Conservation (phyloP, 768 basidiomycete genomes). For the Phaffia australis region DNA sequence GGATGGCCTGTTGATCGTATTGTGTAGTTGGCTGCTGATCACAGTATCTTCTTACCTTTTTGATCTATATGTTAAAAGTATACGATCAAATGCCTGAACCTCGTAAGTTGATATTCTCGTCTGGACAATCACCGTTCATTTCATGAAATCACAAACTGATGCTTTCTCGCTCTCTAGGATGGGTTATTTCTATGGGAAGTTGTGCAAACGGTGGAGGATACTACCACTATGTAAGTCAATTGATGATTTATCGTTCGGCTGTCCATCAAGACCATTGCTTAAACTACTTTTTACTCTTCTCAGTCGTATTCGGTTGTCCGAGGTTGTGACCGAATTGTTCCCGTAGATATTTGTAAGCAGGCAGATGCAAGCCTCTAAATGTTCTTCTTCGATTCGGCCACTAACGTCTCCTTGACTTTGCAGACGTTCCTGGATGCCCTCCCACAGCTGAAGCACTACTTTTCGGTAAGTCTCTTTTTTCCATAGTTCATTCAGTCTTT, state of each 20-base stretch:
- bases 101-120: slow-evolving; percentile 43
- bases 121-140: not conserved
- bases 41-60: not conserved
- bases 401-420: slow-evolving; percentile 6
- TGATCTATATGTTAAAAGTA: slow-evolving; percentile 19
- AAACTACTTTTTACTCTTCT: slow-evolving; percentile 41
- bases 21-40: not conserved
- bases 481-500: not conserved
- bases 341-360: slow-evolving; percentile 96
- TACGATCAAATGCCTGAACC: slow-evolving; percentile 89
- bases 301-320: slow-evolving; percentile 91
- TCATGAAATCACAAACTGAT: not conserved
- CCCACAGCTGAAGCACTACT: slow-evolving; percentile 80
- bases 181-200: slow-evolving; percentile 99
- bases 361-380: slow-evolving; percentile 70
- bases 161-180: slow-evolving; percentile 46
- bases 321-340: slow-evolving; percentile 96
- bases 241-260: slow-evolving; percentile 33
- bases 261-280: slow-evolving; percentile 50
- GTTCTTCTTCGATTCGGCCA: not conserved
- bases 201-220: slow-evolving; percentile 91
- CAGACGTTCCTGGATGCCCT: slow-evolving; percentile 28
- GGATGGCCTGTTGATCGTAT: not conserved
- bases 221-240: slow-evolving; percentile 26
- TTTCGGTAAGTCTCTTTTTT: slow-evolving; percentile 7